Percentiles rank a stretch among this genome's conserved stretches.
Evolutionary conservation across 2,329 filamentous ascomycete genomes (phyloP).

Genomic region (Fusarium tupiense): DNA sequence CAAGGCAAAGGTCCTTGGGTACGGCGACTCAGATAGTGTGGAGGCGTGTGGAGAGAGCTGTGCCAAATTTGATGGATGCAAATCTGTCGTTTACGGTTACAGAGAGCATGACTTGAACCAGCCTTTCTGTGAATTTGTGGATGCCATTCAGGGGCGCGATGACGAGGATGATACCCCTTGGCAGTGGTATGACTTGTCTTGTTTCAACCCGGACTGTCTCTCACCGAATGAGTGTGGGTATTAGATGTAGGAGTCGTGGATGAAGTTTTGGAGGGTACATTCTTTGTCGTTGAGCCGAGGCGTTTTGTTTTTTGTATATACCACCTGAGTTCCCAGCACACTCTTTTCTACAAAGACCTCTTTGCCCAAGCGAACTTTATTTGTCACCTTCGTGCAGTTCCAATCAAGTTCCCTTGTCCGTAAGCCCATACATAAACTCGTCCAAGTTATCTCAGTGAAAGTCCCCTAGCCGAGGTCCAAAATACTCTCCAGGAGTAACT

Average conservation of each 20-base stretch:
- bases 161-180: constrained; percentile 18
- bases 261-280: neutral
- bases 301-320: constrained; percentile 11
- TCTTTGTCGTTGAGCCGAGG: neutral
- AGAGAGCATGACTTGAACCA: constrained; percentile 14
- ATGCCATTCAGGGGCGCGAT: constrained; percentile 11
- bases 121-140: constrained; percentile 27
- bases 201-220: constrained; percentile 30
- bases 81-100: constrained; percentile 25
- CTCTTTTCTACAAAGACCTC: neutral
- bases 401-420: neutral
- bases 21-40: constrained; percentile 24
- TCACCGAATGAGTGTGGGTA: constrained; percentile 19
- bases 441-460: constrained; percentile 5
- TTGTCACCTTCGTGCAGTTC: neutral
- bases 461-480: constrained; percentile 43
- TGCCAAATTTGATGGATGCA: constrained; percentile 6
- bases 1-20: constrained; percentile 21
- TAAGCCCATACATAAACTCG: neutral
- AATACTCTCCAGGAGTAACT: constrained; percentile 44
- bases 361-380: neutral
- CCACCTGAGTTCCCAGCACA: neutral
- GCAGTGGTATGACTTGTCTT: constrained; percentile 26
- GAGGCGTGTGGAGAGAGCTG: constrained; percentile 30
- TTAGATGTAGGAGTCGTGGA: neutral